A percentile compares a stretch with the other conserved stretches of the same genome.
Evolutionary conservation across 2,329 filamentous ascomycete genomes (phyloP).

Genomic region (Claviceps humidiphila): DNA sequence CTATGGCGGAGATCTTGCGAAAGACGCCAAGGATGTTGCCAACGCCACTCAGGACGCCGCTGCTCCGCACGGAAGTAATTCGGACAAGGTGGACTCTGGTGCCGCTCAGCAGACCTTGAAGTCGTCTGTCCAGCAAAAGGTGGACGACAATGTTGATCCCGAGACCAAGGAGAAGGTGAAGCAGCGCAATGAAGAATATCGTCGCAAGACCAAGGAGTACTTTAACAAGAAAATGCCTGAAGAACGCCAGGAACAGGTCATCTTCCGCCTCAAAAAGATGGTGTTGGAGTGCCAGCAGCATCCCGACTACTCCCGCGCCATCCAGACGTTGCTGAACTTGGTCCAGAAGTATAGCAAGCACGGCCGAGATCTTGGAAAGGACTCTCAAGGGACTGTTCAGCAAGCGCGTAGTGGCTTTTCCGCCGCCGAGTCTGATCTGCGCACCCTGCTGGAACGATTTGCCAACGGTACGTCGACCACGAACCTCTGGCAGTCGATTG

Average conservation of each 20-base stretch:
- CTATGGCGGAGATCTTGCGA: conserved; percentile 39
- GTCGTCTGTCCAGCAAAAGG: conserved; percentile 40
- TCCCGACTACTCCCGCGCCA: conserved; percentile 82
- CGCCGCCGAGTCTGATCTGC: conserved; percentile 60
- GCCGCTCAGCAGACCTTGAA: conserved; percentile 20
- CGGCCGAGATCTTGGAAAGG: conserved; percentile 48
- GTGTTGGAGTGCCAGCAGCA: conserved; percentile 92
- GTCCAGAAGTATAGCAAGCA: conserved; percentile 78
- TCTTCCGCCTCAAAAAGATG: conserved; percentile 95
- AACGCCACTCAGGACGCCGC: conserved; percentile 45
- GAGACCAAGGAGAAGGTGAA: conserved; percentile 42
- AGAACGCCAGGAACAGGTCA: conserved; percentile 82
- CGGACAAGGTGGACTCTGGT: conserved; percentile 34
- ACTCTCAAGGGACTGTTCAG: conserved; percentile 56
- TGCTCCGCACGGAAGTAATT: conserved; percentile 28
- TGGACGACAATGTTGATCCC: conserved; percentile 50
- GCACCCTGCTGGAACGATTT: conserved; percentile 84
- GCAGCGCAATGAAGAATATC: conserved; percentile 29
- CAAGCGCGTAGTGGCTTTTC: conserved; percentile 56
- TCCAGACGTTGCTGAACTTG: conserved; percentile 71
- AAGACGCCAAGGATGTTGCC: conserved; percentile 49
- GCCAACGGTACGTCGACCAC: conserved; percentile 87
- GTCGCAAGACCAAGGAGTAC: conserved; percentile 53
- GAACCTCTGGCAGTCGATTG: conserved; percentile 73
- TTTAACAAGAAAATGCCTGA: conserved; percentile 76